phyloP scores from a whole-genome alignment of 140 eudicot genomes.

The Bidens hawaiensis region DNA sequence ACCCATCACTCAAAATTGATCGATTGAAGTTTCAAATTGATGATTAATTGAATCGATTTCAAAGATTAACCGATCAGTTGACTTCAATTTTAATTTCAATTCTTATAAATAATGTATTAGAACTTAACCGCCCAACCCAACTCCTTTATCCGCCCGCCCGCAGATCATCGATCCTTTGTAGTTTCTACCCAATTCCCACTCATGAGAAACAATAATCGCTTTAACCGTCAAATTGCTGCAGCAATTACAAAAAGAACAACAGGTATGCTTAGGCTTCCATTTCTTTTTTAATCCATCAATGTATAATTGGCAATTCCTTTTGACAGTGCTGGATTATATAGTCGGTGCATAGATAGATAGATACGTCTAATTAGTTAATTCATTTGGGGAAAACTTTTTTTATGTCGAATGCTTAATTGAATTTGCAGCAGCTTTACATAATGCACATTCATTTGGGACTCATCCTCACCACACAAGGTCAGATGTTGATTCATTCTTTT shows the following conservation, averaged over 20 bases:
- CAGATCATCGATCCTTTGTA: not conserved
- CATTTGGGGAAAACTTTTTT: not conserved
- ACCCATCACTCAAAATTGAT: too few relatives aligned
- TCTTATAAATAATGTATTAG: too few relatives aligned
- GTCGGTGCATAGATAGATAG: too few relatives aligned
- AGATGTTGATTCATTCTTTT: conserved; percentile 1
- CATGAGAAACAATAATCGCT: conserved; percentile 24
- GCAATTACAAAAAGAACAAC: conserved; percentile 1
- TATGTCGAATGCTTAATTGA: not conserved
- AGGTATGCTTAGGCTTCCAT: conserved; percentile 17
- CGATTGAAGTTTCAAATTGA: too few relatives aligned
- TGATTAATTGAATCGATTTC: too few relatives aligned
- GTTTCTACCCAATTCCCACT: not conserved
- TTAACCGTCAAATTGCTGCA: conserved; percentile 12
- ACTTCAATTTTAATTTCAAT: too few relatives aligned
- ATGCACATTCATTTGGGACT: conserved; percentile 16
- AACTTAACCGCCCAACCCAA: not conserved
- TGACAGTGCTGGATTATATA: too few relatives aligned
- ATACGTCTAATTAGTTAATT: too few relatives aligned
- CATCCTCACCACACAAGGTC: conserved; percentile 34
- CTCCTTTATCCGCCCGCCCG: not conserved
- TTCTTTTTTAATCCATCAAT: conserved; percentile 1
- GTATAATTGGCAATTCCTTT: not conserved
- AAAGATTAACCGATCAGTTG: too few relatives aligned
- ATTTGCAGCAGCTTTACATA: conserved; percentile 24